A percentile compares a stretch with the other conserved stretches of the same genome.
These are phyloP conservation scores for Metrosideros polymorpha DNA, from an alignment of 441 rosid genomes.

Conservation along the genomic window DNA sequence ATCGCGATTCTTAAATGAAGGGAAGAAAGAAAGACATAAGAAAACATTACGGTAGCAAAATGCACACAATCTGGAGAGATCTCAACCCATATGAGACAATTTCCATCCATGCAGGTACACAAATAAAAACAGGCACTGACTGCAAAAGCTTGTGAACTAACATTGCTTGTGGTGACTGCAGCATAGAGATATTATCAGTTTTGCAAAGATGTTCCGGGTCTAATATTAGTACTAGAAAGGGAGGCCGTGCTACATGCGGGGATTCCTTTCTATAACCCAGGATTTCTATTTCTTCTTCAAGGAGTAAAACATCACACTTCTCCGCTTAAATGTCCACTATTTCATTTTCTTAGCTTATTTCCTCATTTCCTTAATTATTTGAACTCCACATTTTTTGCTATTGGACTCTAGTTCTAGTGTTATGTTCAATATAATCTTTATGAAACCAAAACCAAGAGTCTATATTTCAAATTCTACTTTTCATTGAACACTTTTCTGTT, in stretches of 20 bases:
- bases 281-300: neutral
- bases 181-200: neutral
- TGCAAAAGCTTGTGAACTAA: neutral
- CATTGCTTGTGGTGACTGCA: neutral
- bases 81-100: neutral
- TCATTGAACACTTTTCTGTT: neutral
- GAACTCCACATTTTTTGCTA: neutral
- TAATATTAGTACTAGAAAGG: neutral
- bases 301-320: neutral
- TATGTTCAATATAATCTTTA: neutral
- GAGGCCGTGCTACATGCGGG: accelerated
- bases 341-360: neutral
- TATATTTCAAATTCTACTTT: neutral
- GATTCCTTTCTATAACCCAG: neutral
- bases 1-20: neutral
- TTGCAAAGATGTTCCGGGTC: neutral
- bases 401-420: neutral
- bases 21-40: neutral
- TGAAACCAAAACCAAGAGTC: neutral
- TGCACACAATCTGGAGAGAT: neutral
- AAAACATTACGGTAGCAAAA: neutral
- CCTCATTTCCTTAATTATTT: neutral
- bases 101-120: neutral
- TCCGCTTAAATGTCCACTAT: neutral
- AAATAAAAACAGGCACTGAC: neutral